These are phyloP conservation scores for Aeschynomene evenia DNA, from an alignment of 306 rosid species.

Conservation along the genomic window DNA sequence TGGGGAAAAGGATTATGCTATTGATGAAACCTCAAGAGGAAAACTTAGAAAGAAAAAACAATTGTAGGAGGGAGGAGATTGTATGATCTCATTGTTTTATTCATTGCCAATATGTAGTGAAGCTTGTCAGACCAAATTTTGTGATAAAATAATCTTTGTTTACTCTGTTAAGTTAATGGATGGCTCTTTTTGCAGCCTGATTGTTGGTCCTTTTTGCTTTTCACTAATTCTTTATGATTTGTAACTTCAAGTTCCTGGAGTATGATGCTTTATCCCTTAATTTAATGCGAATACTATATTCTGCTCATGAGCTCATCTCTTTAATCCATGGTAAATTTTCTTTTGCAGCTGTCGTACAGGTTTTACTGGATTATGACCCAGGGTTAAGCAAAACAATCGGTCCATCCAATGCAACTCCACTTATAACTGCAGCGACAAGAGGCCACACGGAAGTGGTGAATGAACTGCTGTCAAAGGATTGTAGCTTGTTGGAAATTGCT, in stretches of 20 bases:
- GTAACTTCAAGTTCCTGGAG: constrained; percentile 2
- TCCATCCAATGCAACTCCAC: constrained; percentile 84
- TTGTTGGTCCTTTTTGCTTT: background rate
- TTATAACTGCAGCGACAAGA: constrained; percentile 83
- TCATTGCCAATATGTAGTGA: background rate
- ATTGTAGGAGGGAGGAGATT: background rate
- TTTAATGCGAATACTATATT: background rate
- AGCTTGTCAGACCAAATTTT: background rate
- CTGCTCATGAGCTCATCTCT: background rate
- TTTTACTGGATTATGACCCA: constrained; percentile 68
- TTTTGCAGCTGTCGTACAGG: constrained; percentile 81
- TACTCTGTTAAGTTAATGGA: background rate
- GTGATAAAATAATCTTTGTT: background rate
- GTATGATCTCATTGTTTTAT: background rate
- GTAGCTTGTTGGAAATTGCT: constrained; percentile 70
- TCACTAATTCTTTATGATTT: background rate
- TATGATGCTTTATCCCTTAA: background rate
- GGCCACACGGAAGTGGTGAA: constrained; percentile 83
- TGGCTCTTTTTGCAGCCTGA: constrained; percentile 19
- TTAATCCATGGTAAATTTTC: constrained; percentile 26
- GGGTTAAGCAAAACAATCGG: constrained; percentile 83
- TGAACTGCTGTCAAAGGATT: constrained; percentile 78
- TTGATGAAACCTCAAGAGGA: constrained; percentile 1
- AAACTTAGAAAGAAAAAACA: background rate
- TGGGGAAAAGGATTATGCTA: background rate